phyloP scores from a whole-genome alignment of 1,284 basidiomycete genomes.

The Veloporphyrellus conicus region DNA sequence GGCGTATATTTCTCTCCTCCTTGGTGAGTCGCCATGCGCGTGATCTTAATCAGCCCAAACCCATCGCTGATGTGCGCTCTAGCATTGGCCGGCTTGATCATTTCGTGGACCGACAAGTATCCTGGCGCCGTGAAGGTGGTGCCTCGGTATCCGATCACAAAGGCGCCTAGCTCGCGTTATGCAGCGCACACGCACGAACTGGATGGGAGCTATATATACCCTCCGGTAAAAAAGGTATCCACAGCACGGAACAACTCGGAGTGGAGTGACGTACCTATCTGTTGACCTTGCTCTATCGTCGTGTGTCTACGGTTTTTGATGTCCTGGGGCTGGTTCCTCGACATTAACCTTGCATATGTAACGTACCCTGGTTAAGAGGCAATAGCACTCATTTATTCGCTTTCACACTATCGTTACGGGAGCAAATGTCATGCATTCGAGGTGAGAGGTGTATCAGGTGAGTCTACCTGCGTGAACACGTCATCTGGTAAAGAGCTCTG shows the following conservation, averaged over 20 bases:
- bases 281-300: constrained; percentile 4
- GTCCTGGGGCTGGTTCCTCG: constrained; percentile 14
- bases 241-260: constrained; percentile 9
- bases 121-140: constrained; percentile 26
- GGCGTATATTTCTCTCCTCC: constrained; percentile 11
- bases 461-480: constrained; percentile 18
- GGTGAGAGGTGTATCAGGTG: background rate
- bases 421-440: constrained; percentile 18
- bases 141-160: constrained; percentile 27
- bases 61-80: background rate
- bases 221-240: constrained; percentile 12
- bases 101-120: constrained; percentile 29
- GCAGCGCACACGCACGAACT: constrained; percentile 21
- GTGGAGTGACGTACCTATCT: constrained; percentile 28
- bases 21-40: constrained; percentile 18
- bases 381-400: constrained; percentile 11
- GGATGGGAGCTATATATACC: constrained; percentile 19
- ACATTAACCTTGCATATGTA: background rate
- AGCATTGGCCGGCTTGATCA: constrained; percentile 24
- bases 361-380: background rate
- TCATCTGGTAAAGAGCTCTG: constrained; percentile 28
- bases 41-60: background rate
- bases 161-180: constrained; percentile 31
- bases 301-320: background rate
- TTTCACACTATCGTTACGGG: background rate